Conservation (phyloP, 2,329 filamentous ascomycete species). For the Sclerotinia trifoliorum region DNA sequence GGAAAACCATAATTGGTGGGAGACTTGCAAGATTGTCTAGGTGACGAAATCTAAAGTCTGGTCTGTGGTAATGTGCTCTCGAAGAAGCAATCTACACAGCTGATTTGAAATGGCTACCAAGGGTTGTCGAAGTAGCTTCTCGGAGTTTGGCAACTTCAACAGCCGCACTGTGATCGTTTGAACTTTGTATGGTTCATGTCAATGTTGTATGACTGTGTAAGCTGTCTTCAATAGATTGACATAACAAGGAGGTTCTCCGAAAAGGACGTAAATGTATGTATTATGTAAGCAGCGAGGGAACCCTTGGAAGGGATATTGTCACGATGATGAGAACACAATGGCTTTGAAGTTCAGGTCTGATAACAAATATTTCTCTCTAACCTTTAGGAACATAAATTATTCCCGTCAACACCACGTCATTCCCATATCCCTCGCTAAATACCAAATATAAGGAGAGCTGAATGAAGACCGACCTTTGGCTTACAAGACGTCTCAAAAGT, state of each 20-base stretch:
- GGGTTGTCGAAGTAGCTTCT: not conserved
- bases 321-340: not conserved
- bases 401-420: not conserved
- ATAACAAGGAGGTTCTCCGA: not conserved
- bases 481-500: not conserved
- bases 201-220: accelerated
- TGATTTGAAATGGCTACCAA: not conserved
- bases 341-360: not conserved
- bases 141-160: not conserved
- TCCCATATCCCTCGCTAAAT: not conserved
- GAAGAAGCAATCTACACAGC: not conserved
- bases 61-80: not conserved
- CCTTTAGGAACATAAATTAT: not conserved
- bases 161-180: not conserved
- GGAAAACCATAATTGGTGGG: not conserved
- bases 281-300: not conserved
- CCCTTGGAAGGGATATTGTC: not conserved
- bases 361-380: not conserved
- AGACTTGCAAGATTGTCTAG: not conserved
- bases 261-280: not conserved
- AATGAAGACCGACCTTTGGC: not conserved
- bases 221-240: not conserved
- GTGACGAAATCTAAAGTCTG: not conserved
- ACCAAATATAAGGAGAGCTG: no score
- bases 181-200: not conserved